These are phyloP conservation scores for Cornus controversa DNA, from an alignment of 148 eudicot genomes.

Conservation along the genomic window DNA sequence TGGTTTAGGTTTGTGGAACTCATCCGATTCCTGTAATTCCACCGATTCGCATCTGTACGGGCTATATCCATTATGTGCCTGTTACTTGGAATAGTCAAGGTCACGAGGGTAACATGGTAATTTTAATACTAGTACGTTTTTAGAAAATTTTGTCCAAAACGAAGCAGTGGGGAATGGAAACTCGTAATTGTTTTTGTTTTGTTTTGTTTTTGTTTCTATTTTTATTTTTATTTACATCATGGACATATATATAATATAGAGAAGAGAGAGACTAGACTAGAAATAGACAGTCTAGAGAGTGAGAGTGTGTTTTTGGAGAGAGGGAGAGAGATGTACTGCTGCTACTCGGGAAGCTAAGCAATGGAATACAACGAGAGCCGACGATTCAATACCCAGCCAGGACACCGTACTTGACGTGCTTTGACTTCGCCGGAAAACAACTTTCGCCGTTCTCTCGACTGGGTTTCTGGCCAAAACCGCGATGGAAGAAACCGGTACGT, in stretches of 20 bases:
- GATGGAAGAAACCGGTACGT: slow-evolving; percentile 39
- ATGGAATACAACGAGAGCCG: slow-evolving; percentile 7
- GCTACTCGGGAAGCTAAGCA: slow-evolving; percentile 13
- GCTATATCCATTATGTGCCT: too few relatives aligned
- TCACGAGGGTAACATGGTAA: neutral
- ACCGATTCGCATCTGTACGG: too few relatives aligned
- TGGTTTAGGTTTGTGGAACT: too few relatives aligned
- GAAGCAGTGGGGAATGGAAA: neutral
- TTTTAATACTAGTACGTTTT: too few relatives aligned
- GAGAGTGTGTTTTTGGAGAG: neutral
- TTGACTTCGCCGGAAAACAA: slow-evolving; percentile 8
- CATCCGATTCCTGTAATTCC: too few relatives aligned
- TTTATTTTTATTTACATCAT: too few relatives aligned
- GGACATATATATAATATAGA: neutral
- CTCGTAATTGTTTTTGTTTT: neutral
- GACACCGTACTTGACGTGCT: neutral
- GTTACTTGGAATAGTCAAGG: neutral
- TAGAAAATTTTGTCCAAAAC: neutral
- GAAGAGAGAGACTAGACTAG: neutral
- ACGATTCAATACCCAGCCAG: neutral
- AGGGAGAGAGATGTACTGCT: neutral
- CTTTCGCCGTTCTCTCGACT: neutral
- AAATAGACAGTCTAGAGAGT: neutral
- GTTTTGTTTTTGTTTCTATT: too few relatives aligned
- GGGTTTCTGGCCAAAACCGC: neutral